These are phyloP conservation scores for Calycina herbarum DNA, from an alignment of 2,329 filamentous ascomycete species.

Conservation along the genomic window DNA sequence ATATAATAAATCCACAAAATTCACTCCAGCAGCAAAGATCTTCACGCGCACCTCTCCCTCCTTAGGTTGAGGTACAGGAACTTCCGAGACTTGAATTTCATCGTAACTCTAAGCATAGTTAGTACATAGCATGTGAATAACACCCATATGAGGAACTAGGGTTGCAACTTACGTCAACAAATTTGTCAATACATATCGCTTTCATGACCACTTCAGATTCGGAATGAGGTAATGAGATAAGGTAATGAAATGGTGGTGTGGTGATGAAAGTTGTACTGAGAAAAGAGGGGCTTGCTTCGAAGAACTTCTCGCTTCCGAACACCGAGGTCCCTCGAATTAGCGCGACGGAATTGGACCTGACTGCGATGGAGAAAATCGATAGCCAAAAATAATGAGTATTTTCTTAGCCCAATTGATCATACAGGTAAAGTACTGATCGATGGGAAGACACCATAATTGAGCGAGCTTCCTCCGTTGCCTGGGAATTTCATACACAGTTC, in stretches of 20 bases:
- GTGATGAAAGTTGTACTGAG: neutral
- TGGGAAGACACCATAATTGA: too few species aligned
- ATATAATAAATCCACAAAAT: constrained; percentile 62
- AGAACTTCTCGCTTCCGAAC: neutral
- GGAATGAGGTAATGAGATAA: too few species aligned
- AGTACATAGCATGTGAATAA: constrained; percentile 21
- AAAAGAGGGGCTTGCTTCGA: neutral
- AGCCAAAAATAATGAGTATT: too few species aligned
- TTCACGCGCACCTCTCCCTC: constrained; percentile 45
- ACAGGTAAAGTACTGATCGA: too few species aligned
- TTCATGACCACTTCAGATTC: neutral
- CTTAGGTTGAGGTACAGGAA: constrained; percentile 39
- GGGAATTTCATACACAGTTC: too few species aligned
- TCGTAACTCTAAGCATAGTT: constrained; percentile 28
- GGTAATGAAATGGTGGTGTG: neutral
- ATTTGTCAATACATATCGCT: neutral
- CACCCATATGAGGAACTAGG: neutral
- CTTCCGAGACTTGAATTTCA: constrained; percentile 38
- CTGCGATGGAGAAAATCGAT: neutral
- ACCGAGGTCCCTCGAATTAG: neutral
- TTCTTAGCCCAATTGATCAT: too few species aligned
- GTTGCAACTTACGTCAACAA: neutral
- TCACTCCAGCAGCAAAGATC: constrained; percentile 56
- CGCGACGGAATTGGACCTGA: neutral
- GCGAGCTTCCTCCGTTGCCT: too few species aligned